A percentile compares a stretch with the other conserved stretches of the same genome.
Conservation (phyloP, 1,284 basidiomycete species). For the Ustilago tritici region DNA sequence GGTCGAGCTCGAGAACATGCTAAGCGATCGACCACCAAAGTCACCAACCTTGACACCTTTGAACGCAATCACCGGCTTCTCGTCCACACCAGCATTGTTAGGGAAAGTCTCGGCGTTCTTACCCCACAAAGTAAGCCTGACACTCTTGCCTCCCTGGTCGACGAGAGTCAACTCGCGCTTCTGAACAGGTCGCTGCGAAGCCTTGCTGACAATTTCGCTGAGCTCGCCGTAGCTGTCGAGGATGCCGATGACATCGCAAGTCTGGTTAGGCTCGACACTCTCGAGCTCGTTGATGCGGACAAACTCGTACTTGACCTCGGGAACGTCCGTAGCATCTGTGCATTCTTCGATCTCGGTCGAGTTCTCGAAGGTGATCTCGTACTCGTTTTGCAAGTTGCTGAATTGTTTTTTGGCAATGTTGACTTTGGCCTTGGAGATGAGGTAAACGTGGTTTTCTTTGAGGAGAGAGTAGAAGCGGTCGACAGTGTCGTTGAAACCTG, state of each 20-base stretch:
- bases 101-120: constrained; percentile 88
- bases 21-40: constrained; percentile 83
- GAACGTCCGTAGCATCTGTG: constrained; percentile 64
- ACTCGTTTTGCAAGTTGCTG: constrained; percentile 89
- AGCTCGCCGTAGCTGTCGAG: constrained; percentile 65
- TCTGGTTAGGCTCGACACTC: constrained; percentile 70
- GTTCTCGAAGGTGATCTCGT: constrained; percentile 89
- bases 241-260: constrained; percentile 66
- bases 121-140: constrained; percentile 94
- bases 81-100: constrained; percentile 57
- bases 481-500: constrained; percentile 89
- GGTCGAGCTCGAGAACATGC: constrained; percentile 76
- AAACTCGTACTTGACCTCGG: constrained; percentile 69
- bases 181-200: constrained; percentile 65
- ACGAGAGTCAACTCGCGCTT: constrained; percentile 76
- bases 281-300: constrained; percentile 65
- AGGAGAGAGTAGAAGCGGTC: constrained; percentile 86
- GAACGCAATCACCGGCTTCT: constrained; percentile 76
- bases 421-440: constrained; percentile 87
- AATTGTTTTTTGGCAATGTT: constrained; percentile 98
- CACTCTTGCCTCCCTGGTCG: constrained; percentile 83
- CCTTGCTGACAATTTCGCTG: constrained; percentile 66
- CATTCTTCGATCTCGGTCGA: constrained; percentile 68
- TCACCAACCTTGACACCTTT: constrained; percentile 96
- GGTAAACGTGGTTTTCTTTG: constrained; percentile 93